These are phyloP conservation scores for Candida berthetii DNA, from an alignment of 805 yeast genomes.

Conservation along the genomic window DNA sequence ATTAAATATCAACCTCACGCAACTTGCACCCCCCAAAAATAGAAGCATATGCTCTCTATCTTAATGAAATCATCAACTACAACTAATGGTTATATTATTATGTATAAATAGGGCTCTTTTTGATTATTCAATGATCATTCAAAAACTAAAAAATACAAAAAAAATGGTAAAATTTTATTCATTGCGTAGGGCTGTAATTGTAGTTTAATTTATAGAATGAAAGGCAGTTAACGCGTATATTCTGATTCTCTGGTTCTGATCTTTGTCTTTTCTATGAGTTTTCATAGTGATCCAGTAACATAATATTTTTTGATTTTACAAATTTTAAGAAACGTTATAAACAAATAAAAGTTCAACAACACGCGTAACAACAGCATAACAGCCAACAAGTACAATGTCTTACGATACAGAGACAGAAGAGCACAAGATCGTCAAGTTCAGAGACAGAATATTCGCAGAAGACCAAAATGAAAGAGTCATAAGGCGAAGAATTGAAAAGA, in stretches of 20 bases:
- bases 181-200: not conserved
- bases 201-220: not conserved
- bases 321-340: too few relatives aligned
- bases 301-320: too few relatives aligned
- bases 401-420: slow-evolving; percentile 1
- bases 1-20: not conserved
- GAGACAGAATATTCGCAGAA: not conserved
- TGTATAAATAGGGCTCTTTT: slow-evolving; percentile 1
- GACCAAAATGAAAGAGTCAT: slow-evolving; percentile 3
- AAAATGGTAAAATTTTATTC: not conserved
- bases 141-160: slow-evolving; percentile 1
- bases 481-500: slow-evolving; percentile 14
- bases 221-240: too few relatives aligned
- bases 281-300: too few relatives aligned
- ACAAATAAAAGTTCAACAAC: not conserved
- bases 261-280: too few relatives aligned
- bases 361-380: not conserved
- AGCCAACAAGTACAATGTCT: not conserved
- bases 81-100: not conserved
- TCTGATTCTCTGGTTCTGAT: too few relatives aligned
- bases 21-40: not conserved
- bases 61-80: not conserved
- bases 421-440: not conserved
- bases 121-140: not conserved
- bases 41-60: not conserved